A percentile compares a stretch with the other conserved stretches of the same genome.
Conservation (phyloP, 2,329 filamentous ascomycete genomes). For the Aureobasidium sp. region DNA sequence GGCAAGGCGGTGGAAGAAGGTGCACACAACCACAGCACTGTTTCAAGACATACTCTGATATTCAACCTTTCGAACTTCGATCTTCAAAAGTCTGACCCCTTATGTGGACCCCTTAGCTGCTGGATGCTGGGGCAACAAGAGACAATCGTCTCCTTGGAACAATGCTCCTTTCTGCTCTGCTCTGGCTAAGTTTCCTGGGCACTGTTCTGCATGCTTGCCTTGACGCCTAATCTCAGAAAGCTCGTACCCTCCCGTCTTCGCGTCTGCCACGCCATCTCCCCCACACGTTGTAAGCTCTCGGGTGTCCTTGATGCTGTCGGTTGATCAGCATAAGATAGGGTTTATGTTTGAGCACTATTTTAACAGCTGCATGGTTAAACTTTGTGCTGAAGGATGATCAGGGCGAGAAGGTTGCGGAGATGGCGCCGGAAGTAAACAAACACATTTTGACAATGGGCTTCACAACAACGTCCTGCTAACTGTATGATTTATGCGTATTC, state of each 20-base stretch:
- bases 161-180: neutral
- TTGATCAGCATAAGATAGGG: constrained; percentile 8
- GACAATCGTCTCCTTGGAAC: neutral
- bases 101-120: neutral
- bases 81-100: neutral
- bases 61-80: neutral
- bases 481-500: neutral
- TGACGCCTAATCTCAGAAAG: neutral
- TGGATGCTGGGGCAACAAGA: constrained; percentile 4
- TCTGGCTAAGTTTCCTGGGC: neutral
- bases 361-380: neutral
- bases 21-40: neutral
- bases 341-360: constrained; percentile 1
- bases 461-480: neutral
- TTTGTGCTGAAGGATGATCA: neutral
- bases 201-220: neutral
- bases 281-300: neutral
- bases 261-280: neutral
- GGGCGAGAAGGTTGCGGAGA: neutral
- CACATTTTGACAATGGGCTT: neutral
- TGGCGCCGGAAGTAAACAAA: neutral
- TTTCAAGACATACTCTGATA: neutral
- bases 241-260: neutral
- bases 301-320: neutral
- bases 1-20: neutral